Evolutionary conservation across 345 rosid genomes (phyloP), one percentile per base, ranked within the genome.

Genomic region (Streptanthus diversifolius): DNA sequence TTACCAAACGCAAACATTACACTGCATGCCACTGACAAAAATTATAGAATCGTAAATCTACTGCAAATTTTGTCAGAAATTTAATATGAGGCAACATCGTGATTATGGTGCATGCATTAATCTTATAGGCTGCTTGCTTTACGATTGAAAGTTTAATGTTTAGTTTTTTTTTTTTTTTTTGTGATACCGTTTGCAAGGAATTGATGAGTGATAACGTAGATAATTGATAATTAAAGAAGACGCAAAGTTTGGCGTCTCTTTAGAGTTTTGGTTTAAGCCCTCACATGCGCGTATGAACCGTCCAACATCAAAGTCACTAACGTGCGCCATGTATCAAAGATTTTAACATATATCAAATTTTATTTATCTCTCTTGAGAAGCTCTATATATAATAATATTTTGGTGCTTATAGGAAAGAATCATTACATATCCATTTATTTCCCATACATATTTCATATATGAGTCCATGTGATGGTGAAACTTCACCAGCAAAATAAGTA

Each of bases 221-320:
- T 43, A 33, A 24, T 9, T 30, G 53, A 43, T 53, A 15, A 18
- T 64, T 43, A 55, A 63, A 72, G 65, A 54, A 43, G 27, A 72
- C 64, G 55, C 70, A 73, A 66, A 73, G 77, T 36, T 47, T 56
- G 64, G 63, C 55, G 55, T 53, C 15, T 40, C 35, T 41, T 52
- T 63, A 51, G 52, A 61, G 27, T 30, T 32, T 63, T 67, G 33
- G 58, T 57, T 55, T 73, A 39, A 56, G 67, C 60, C 61, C 33
- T 65, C 72, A 65, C 59, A 66, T 73, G 77, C 59, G 37, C 58
- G 10, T 65, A 55, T 45, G 66, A 66, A 47, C 72, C 59, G 72
- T 74, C 65, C 71, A 73, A 55, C 40, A 44, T 55, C 77, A 73
- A 65, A 44, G 56, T 33, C 21, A 24, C 35, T 74, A 66, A 66